Evolutionary conservation across 2,329 filamentous ascomycete genomes (phyloP).

Genomic region (Colletotrichum lini): DNA sequence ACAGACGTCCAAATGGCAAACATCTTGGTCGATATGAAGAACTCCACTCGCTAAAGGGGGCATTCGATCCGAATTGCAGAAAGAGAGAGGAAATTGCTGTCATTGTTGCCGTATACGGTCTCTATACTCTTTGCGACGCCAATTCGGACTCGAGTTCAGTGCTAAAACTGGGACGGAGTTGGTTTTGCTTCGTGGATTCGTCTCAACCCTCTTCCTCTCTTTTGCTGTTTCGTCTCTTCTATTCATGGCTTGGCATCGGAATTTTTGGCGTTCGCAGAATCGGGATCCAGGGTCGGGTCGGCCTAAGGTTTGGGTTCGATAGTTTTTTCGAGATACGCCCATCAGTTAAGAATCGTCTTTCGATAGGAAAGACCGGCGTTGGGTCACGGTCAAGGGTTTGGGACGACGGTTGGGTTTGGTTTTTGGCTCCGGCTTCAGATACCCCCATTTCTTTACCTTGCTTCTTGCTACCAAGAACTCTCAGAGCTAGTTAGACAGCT

Average conservation of each 20-base stretch:
- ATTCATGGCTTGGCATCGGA: background rate
- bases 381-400: background rate
- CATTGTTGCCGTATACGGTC: too few relatives aligned
- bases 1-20: background rate
- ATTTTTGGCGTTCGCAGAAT: background rate
- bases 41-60: background rate
- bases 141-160: background rate
- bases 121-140: background rate
- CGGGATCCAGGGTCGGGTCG: background rate
- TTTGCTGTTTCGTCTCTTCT: background rate
- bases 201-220: background rate
- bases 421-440: background rate
- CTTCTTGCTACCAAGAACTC: background rate
- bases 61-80: background rate
- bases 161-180: background rate
- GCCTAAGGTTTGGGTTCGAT: background rate
- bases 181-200: background rate
- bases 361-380: background rate
- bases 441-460: background rate
- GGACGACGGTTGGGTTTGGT: constrained; percentile 5
- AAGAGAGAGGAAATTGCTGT: background rate
- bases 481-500: background rate
- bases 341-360: background rate
- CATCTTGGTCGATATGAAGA: background rate
- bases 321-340: background rate